These are phyloP conservation scores for Apiospora phragmitis DNA, from an alignment of 2,329 filamentous ascomycete species.

Conservation along the genomic window DNA sequence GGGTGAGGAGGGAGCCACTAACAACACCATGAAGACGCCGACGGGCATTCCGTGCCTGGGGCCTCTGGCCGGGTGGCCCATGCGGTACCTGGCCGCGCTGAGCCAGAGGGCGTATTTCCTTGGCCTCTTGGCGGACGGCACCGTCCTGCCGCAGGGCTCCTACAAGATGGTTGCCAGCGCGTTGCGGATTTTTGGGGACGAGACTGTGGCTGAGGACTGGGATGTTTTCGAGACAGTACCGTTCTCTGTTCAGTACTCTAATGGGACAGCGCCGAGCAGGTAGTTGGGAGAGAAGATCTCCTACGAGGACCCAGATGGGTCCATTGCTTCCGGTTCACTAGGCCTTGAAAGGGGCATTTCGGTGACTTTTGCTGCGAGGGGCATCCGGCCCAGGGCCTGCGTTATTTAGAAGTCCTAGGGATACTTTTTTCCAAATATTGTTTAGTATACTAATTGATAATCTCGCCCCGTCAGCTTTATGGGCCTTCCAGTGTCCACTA, in stretches of 20 bases:
- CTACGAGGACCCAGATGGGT: background rate
- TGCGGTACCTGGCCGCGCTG: background rate
- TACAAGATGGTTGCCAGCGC: constrained; percentile 26
- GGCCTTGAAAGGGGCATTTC: too few species aligned
- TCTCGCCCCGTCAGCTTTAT: too few species aligned
- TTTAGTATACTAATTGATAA: too few species aligned
- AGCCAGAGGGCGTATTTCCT: constrained; percentile 17
- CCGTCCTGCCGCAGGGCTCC: constrained; percentile 22
- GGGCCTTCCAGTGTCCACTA: too few species aligned
- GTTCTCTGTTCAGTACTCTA: constrained; percentile 13
- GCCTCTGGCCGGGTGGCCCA: constrained; percentile 14
- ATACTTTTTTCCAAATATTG: too few species aligned
- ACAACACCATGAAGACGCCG: background rate
- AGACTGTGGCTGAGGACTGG: constrained; percentile 24
- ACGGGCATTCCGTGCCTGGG: constrained; percentile 15
- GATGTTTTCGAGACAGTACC: constrained; percentile 20
- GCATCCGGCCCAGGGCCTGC: too few species aligned
- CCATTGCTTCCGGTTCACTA: too few species aligned
- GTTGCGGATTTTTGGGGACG: constrained; percentile 28
- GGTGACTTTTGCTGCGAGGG: too few species aligned
- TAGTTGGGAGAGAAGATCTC: background rate
- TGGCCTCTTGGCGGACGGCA: constrained; percentile 24
- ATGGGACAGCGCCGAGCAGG: background rate
- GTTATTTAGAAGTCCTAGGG: too few species aligned
- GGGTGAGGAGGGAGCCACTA: background rate